Evolutionary conservation across 805 yeast species (phyloP).

Genomic region (Teunomyces atbi): DNA sequence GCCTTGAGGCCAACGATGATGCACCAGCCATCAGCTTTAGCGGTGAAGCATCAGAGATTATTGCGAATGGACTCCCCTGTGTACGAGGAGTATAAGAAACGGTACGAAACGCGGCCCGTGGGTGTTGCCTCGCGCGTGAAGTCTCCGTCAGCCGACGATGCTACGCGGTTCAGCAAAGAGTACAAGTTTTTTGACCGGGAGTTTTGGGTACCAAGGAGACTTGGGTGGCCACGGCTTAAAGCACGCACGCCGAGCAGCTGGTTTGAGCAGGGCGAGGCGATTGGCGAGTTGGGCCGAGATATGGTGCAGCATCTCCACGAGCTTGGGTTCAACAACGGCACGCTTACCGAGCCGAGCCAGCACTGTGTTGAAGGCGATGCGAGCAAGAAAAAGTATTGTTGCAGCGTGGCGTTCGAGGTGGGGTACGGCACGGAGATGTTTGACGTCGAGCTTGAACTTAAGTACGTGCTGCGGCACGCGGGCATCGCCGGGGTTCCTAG

Average conservation of each 20-base stretch:
- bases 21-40: background rate
- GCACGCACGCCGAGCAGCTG: too few relatives aligned
- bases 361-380: background rate
- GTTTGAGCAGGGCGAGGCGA: background rate
- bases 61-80: background rate
- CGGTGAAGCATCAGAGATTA: background rate
- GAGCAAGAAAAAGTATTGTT: constrained; percentile 7
- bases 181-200: background rate
- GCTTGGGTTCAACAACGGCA: constrained; percentile 9
- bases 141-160: background rate
- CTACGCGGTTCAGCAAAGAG: background rate
- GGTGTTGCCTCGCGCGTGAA: background rate
- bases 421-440: constrained; percentile 3
- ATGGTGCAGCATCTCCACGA: constrained; percentile 9
- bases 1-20: background rate
- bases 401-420: constrained; percentile 11
- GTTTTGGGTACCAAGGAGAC: background rate
- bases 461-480: constrained; percentile 6
- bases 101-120: background rate
- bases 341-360: constrained; percentile 1
- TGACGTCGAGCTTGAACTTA: constrained; percentile 8
- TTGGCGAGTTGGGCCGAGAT: background rate
- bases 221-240: background rate
- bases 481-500: background rate
- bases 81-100: background rate